Conservation (phyloP, 768 basidiomycete species). For the Kwoniella newhampshirensis region DNA sequence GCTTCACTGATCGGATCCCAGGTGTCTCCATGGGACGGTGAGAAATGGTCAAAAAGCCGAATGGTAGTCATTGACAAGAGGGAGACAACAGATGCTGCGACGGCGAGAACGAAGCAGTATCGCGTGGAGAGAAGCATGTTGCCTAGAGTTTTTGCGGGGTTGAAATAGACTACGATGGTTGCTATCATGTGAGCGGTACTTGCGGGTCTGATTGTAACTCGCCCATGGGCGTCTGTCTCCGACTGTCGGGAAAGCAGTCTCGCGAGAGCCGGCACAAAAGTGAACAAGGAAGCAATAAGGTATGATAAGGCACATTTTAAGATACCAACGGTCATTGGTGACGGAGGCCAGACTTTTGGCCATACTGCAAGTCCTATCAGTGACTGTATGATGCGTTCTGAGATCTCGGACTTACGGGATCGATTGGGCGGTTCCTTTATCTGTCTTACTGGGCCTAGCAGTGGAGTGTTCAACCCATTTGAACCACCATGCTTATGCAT, state of each 20-base stretch:
- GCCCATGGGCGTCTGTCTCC: slow-evolving; percentile 56
- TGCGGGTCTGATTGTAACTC: slow-evolving; percentile 57
- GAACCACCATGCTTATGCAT: no score
- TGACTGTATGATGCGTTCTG: neutral
- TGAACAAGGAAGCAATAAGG: slow-evolving; percentile 85
- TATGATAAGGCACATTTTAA: slow-evolving; percentile 92
- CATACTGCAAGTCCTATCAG: neutral
- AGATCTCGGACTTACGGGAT: neutral
- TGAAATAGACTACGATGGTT: slow-evolving; percentile 68
- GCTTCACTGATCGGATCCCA: slow-evolving; percentile 55
- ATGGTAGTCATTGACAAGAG: slow-evolving; percentile 74
- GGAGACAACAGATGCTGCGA: slow-evolving; percentile 70
- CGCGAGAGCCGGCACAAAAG: slow-evolving; percentile 76
- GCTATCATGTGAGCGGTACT: slow-evolving; percentile 89
- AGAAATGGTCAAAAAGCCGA: slow-evolving; percentile 67
- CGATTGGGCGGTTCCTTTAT: neutral
- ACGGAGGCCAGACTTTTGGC: slow-evolving; percentile 28
- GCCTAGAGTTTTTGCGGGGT: slow-evolving; percentile 89
- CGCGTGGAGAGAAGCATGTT: slow-evolving; percentile 88
- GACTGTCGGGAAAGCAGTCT: slow-evolving; percentile 57
- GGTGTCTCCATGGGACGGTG: slow-evolving; percentile 35
- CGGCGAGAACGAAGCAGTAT: slow-evolving; percentile 64
- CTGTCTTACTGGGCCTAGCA: no score
- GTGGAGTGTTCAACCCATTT: no score
- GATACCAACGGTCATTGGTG: slow-evolving; percentile 52